These are phyloP conservation scores for Oleoguttula mirabilis DNA, from an alignment of 495 filamentous ascomycete species.

Conservation along the genomic window DNA sequence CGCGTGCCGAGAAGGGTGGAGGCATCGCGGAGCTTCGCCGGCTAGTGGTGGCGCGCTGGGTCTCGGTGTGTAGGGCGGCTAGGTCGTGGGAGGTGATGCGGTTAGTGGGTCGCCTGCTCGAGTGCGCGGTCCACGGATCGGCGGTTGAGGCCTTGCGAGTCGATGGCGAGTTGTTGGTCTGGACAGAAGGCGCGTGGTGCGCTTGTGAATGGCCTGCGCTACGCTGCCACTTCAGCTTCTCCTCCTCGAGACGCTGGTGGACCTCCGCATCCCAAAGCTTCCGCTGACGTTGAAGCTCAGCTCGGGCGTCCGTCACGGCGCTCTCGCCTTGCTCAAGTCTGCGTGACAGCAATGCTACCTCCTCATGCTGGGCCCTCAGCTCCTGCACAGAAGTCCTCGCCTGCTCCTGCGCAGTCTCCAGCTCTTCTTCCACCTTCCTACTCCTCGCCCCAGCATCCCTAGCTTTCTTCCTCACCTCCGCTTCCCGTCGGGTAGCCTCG, in stretches of 20 bases:
- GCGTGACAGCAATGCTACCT: conserved; percentile 50
- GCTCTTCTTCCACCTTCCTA: conserved; percentile 68
- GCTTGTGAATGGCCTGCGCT: conserved; percentile 23
- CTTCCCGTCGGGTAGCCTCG: conserved; percentile 69
- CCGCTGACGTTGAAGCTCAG: conserved; percentile 58
- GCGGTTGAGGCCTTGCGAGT: conserved; percentile 21
- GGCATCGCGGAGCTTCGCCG: conserved; percentile 35
- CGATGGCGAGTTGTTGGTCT: conserved; percentile 20
- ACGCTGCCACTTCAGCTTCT: conserved; percentile 63
- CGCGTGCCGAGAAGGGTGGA: conserved; percentile 22
- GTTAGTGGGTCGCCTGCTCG: conserved; percentile 12
- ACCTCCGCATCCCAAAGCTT: conserved; percentile 51
- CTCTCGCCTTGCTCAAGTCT: conserved; percentile 54
- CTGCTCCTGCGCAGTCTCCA: conserved; percentile 57
- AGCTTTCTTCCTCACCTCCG: conserved; percentile 71
- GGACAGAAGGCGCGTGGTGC: conserved; percentile 6
- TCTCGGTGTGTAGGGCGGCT: conserved; percentile 33
- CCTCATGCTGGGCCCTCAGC: conserved; percentile 46
- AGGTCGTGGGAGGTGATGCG: conserved; percentile 22
- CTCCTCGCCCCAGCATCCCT: conserved; percentile 65
- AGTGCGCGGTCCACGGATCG: conserved; percentile 17
- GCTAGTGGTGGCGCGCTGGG: conserved; percentile 36
- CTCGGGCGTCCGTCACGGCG: conserved; percentile 45
- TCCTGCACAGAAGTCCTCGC: conserved; percentile 49
- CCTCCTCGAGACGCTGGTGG: conserved; percentile 54